phyloP scores from a whole-genome alignment of 345 rosid genomes.

The Jatropha curcas region DNA sequence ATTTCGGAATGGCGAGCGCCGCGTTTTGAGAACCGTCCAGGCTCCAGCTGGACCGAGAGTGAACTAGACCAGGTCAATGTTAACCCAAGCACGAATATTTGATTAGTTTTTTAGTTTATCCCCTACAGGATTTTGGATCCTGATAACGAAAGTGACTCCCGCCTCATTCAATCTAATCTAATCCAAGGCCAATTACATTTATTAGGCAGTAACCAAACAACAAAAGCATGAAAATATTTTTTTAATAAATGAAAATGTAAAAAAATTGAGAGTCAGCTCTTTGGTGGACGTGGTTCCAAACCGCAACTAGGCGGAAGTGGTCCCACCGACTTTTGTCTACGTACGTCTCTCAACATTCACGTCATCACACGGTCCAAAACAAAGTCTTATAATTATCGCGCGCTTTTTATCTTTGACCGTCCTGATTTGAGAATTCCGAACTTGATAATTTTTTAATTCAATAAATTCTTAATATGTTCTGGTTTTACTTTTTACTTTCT shows the following conservation, averaged over 20 bases:
- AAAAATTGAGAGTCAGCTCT: constrained; percentile 17
- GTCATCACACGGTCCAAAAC: constrained; percentile 28
- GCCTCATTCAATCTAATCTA: constrained; percentile 14
- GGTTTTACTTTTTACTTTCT: too few relatives aligned
- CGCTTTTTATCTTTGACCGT: constrained; percentile 24
- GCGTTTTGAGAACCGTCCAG: constrained; percentile 22
- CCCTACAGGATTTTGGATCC: background rate
- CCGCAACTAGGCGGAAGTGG: constrained; percentile 19
- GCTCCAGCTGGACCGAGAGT: background rate
- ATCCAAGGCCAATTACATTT: background rate
- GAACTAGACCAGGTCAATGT: constrained; percentile 17
- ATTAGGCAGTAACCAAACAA: constrained; percentile 12
- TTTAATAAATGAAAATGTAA: too few relatives aligned
- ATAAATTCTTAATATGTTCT: background rate
- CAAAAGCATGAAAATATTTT: too few relatives aligned
- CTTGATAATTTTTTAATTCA: constrained; percentile 4
- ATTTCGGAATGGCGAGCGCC: background rate
- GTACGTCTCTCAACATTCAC: constrained; percentile 27
- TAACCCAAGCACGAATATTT: constrained; percentile 8
- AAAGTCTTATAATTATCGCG: background rate
- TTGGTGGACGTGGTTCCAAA: constrained; percentile 27
- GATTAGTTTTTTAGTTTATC: constrained; percentile 12
- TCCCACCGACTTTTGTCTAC: constrained; percentile 27
- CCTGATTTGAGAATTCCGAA: background rate
- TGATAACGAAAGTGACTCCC: constrained; percentile 28